Evolutionary conservation across 352 stramenopile species (phyloP), one percentile per base, ranked within the genome.

Genomic region (Phytophthora fragariae): DNA sequence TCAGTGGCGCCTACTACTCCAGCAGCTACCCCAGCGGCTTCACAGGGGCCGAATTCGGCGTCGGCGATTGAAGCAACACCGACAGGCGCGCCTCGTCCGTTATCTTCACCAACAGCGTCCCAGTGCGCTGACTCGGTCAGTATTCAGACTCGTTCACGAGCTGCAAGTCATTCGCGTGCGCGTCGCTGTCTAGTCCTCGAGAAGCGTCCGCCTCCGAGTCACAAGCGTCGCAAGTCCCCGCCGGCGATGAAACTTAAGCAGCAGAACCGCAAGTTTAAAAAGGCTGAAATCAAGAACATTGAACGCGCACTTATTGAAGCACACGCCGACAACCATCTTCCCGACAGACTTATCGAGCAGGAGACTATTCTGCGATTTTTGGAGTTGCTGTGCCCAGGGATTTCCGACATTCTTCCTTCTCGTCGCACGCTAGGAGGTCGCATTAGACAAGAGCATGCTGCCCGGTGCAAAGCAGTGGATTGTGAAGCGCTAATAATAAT

Each of bases 271-370:
- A 6, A 8, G 7, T 21, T 49, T 19, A n/a, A 10, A 17, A 49
- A 49, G 12, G 15, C 12, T 19, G 41, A 49, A 12, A 19, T 49
- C 41, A 49, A 49, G 62, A 46, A 47, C 3, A 47, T 62, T 35
- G 50, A 62, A 27, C 2, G 37, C 14, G 21, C 61, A 3, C 61
- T 68, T 4, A 52, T 68, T 6, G 61, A 68, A 24, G 12, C 59
- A 1, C 37, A 55, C 14, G 37, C 35, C 5, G 50, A 47, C 41
- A 68, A 68, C 19, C 33, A 61, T n/a, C 3, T 68, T 1, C 0
- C 50, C 2, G 37, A 68, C 10, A 19, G 37, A 21, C 53, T 61
- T 21, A 55, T 68, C 10, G 61, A 68, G 50, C 50, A 68, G 7
- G 2, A 33, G 1, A 47, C 61, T 27, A 47, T 17, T 7, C 19